phyloP scores from a whole-genome alignment of 805 yeast species.

The Sugiyamaella valdiviana region DNA sequence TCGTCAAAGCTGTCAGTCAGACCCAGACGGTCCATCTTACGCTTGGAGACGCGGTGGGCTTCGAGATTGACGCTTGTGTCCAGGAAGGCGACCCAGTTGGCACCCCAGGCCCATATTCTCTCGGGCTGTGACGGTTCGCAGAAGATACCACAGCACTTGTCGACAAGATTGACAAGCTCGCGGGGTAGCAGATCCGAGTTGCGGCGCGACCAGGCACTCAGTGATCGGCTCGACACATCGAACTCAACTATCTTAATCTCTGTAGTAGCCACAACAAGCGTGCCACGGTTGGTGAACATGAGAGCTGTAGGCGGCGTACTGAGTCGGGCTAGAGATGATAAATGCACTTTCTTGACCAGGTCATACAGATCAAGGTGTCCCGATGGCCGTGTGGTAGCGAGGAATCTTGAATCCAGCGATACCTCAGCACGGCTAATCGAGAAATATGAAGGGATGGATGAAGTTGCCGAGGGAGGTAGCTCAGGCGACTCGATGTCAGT shows the following conservation, averaged over 20 bases:
- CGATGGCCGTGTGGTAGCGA: slow-evolving; percentile 56
- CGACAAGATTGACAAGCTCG: slow-evolving; percentile 50
- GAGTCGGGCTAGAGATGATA: slow-evolving; percentile 48
- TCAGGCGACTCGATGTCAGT: slow-evolving; percentile 14
- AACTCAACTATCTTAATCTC: slow-evolving; percentile 75
- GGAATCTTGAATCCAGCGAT: slow-evolving; percentile 38
- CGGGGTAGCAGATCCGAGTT: slow-evolving; percentile 72
- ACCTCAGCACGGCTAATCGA: slow-evolving; percentile 49
- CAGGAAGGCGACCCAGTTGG: slow-evolving; percentile 71
- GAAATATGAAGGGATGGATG: slow-evolving; percentile 41
- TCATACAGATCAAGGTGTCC: slow-evolving; percentile 56
- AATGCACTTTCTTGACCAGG: slow-evolving; percentile 23
- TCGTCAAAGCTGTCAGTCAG: slow-evolving; percentile 24
- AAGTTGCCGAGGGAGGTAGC: neutral
- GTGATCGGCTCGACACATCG: slow-evolving; percentile 32
- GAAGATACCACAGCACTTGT: slow-evolving; percentile 70
- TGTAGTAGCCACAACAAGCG: slow-evolving; percentile 60
- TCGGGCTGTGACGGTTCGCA: slow-evolving; percentile 36
- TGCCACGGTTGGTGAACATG: slow-evolving; percentile 44
- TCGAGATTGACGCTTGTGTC: slow-evolving; percentile 59
- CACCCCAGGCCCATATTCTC: slow-evolving; percentile 81
- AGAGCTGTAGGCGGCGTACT: slow-evolving; percentile 56
- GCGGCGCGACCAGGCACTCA: slow-evolving; percentile 71
- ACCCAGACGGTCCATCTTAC: slow-evolving; percentile 43
- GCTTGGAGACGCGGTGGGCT: slow-evolving; percentile 31